phyloP scores from a whole-genome alignment of 805 yeast species.

The Tetrapisispora fleetii region DNA sequence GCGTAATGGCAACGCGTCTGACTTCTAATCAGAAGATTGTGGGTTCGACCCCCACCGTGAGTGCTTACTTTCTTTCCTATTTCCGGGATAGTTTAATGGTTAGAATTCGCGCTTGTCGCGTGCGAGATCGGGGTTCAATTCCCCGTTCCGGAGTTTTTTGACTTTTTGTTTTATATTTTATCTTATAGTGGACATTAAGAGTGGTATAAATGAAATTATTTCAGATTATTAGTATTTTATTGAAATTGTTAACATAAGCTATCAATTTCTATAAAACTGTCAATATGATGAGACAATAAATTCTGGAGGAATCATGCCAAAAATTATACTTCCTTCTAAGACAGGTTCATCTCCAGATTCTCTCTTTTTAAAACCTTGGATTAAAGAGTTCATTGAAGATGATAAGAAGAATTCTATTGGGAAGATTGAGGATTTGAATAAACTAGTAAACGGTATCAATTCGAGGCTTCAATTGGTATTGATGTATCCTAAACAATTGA shows the following conservation, averaged over 20 bases:
- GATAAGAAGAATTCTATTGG: slow-evolving; percentile 3
- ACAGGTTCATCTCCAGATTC: slow-evolving; percentile 10
- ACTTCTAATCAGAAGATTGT: slow-evolving; percentile 42
- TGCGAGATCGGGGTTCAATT: slow-evolving; percentile 8
- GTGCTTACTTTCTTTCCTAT: slow-evolving; percentile 21
- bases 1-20: slow-evolving; percentile 46
- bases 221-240: neutral
- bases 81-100: slow-evolving; percentile 26
- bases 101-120: slow-evolving; percentile 8
- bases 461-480: slow-evolving; percentile 9
- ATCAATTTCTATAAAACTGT: too few species aligned
- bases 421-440: neutral
- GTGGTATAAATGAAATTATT: neutral
- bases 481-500: neutral
- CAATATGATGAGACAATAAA: too few species aligned
- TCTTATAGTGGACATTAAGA: neutral
- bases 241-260: too few species aligned
- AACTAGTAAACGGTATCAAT: slow-evolving; percentile 6
- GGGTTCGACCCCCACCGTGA: slow-evolving; percentile 45
- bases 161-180: neutral
- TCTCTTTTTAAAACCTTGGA: slow-evolving; percentile 19
- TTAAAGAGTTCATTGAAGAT: slow-evolving; percentile 6
- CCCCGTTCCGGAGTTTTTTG: slow-evolving; percentile 14
- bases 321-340: slow-evolving; percentile 10
- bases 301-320: slow-evolving; percentile 12